phyloP scores from a whole-genome alignment of 208 protist genomes.

The Trypanosoma grayi region DNA sequence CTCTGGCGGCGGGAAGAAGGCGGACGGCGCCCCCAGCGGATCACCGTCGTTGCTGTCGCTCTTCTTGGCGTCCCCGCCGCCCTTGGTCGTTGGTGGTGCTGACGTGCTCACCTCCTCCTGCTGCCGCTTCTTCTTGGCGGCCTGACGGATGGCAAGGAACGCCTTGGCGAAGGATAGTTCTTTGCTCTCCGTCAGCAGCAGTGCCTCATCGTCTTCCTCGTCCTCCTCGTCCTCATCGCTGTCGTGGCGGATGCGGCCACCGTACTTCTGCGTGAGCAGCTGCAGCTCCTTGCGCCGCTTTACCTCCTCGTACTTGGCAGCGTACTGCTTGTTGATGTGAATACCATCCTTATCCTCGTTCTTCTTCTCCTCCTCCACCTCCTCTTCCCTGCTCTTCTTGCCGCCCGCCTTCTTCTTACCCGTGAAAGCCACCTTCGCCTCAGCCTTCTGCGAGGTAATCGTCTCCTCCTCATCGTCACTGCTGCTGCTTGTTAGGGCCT shows the following conservation, averaged over 20 bases:
- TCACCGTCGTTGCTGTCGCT: slow-evolving; percentile 13
- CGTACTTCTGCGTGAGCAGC: slow-evolving; percentile 83
- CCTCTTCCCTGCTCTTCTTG: neutral
- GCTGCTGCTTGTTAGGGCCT: neutral
- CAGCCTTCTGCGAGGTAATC: neutral
- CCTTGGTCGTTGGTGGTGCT: neutral
- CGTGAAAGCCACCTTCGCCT: neutral
- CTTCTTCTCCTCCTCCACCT: neutral
- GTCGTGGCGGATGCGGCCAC: slow-evolving; percentile 38
- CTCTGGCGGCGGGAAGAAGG: slow-evolving; percentile 73
- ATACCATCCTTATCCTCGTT: slow-evolving; percentile 25
- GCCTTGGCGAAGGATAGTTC: slow-evolving; percentile 81
- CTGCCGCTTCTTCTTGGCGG: slow-evolving; percentile 29
- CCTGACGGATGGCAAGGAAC: slow-evolving; percentile 71
- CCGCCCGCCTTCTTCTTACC: neutral
- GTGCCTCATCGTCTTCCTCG: slow-evolving; percentile 80
- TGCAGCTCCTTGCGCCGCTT: slow-evolving; percentile 89
- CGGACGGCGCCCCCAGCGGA: slow-evolving; percentile 21
- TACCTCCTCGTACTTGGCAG: slow-evolving; percentile 80
- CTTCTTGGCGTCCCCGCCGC: neutral
- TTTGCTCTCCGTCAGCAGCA: slow-evolving; percentile 76
- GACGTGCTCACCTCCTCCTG: slow-evolving; percentile 12
- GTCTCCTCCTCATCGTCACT: neutral
- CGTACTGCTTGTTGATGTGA: slow-evolving; percentile 79
- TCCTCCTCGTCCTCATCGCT: slow-evolving; percentile 63